Percentiles rank a stretch among this genome's conserved stretches.
These are phyloP conservation scores for Polytolypa hystricis DNA, from an alignment of 2,329 filamentous ascomycete genomes.

Conservation along the genomic window DNA sequence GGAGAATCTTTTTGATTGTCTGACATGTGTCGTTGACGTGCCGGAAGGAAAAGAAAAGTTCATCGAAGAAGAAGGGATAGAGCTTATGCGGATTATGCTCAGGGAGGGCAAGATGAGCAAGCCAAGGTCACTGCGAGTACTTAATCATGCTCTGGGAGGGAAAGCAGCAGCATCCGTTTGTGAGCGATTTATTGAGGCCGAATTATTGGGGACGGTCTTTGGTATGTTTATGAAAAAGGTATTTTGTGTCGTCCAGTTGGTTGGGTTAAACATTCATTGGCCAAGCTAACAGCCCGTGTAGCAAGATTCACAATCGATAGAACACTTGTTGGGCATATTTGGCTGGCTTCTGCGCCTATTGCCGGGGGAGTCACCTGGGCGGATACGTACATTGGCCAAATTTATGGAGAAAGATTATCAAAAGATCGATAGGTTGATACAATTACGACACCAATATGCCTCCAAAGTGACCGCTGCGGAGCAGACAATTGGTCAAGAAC, in stretches of 20 bases:
- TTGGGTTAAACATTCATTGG: neutral
- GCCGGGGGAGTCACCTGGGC: constrained; percentile 62
- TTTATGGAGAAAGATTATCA: constrained; percentile 91
- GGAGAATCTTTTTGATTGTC: constrained; percentile 80
- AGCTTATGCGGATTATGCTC: constrained; percentile 84
- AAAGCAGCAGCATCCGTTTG: constrained; percentile 53
- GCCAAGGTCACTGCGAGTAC: constrained; percentile 61
- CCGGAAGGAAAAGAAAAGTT: constrained; percentile 66
- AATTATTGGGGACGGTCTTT: constrained; percentile 75
- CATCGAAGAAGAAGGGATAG: constrained; percentile 79
- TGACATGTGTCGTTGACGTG: constrained; percentile 72
- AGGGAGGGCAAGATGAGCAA: constrained; percentile 79
- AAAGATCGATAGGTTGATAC: constrained; percentile 64
- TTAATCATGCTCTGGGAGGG: constrained; percentile 70
- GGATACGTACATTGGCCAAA: constrained; percentile 80
- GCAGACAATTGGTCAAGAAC: constrained; percentile 49
- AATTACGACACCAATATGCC: constrained; percentile 60
- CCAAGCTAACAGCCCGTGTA: constrained; percentile 20
- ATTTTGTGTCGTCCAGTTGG: constrained; percentile 3
- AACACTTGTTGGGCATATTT: constrained; percentile 79
- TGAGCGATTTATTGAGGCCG: constrained; percentile 65
- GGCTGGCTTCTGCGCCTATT: constrained; percentile 68
- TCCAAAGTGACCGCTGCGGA: constrained; percentile 53
- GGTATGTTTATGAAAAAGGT: constrained; percentile 75
- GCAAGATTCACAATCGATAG: constrained; percentile 54